These are phyloP conservation scores for Nannochloropsis gaditana DNA, from an alignment of 108 stramenopile species.

Conservation along the genomic window DNA sequence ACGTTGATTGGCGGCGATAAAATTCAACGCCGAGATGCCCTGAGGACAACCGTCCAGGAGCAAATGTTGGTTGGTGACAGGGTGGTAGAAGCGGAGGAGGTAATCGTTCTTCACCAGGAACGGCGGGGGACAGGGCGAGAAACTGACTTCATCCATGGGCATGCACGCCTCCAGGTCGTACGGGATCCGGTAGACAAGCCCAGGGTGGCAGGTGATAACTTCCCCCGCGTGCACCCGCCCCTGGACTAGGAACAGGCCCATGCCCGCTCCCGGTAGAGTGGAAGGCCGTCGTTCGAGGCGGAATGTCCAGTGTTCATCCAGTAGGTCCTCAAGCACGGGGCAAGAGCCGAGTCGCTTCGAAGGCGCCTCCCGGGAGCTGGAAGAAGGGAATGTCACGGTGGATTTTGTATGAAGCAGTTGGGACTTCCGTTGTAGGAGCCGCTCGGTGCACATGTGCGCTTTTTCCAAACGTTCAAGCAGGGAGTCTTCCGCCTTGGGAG, in stretches of 20 bases:
- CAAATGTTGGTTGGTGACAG: neutral
- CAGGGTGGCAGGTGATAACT: neutral
- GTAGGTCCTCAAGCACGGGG: neutral
- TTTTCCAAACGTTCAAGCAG: neutral
- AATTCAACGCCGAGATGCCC: neutral
- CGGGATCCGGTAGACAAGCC: neutral
- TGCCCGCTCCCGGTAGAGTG: neutral
- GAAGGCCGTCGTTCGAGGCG: neutral
- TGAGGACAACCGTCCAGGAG: neutral
- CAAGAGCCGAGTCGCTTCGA: neutral
- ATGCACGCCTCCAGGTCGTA: neutral
- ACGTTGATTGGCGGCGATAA: neutral
- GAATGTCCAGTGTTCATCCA: neutral
- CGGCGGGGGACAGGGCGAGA: neutral
- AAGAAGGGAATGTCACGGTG: neutral
- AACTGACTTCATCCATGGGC: constrained; percentile 2
- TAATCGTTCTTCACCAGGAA: neutral
- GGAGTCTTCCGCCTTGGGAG: neutral
- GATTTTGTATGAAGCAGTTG: neutral
- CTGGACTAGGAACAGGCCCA: neutral
- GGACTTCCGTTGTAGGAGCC: neutral
- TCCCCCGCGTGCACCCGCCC: neutral
- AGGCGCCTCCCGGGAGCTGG: neutral
- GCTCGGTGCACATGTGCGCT: neutral
- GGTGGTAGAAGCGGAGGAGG: neutral